A percentile compares a stretch with the other conserved stretches of the same genome.
These are phyloP conservation scores for Ophiostoma novo-ulmi DNA, from an alignment of 2,329 filamentous ascomycete species.

Conservation along the genomic window DNA sequence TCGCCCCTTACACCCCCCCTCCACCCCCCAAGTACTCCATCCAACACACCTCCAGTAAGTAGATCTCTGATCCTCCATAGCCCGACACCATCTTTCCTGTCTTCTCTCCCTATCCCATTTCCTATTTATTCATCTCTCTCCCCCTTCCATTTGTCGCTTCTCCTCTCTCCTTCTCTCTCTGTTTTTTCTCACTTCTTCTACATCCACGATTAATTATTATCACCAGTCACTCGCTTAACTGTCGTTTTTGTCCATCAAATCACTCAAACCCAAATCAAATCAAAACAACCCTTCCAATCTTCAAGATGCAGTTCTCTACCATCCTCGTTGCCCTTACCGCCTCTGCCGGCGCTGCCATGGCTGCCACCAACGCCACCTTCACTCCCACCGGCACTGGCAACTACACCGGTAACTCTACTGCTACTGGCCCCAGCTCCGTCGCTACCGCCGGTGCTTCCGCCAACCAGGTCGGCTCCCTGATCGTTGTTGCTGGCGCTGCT, in stretches of 20 bases:
- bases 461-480: conserved; percentile 34
- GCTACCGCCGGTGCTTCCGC: conserved; percentile 32
- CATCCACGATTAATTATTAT: conserved; percentile 8
- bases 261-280: neutral
- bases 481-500: conserved; percentile 38
- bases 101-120: neutral
- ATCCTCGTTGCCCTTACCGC: conserved; percentile 20
- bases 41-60: neutral
- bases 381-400: conserved; percentile 5
- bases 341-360: conserved; percentile 6
- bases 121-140: neutral
- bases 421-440: conserved; percentile 19
- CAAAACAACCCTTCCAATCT: neutral
- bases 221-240: conserved; percentile 15
- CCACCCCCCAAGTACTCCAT: neutral
- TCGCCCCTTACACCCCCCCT: conserved; percentile 4
- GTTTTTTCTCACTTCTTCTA: neutral
- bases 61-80: conserved; percentile 5
- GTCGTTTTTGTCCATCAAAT: neutral
- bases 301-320: conserved; percentile 24
- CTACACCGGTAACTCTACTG: conserved; percentile 13
- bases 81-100: neutral
- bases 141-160: neutral
- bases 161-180: neutral
- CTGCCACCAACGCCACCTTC: neutral